Base-by-base conservation (phyloP, 352 stramenopile genomes). In the Pythium graminicola region DNA sequence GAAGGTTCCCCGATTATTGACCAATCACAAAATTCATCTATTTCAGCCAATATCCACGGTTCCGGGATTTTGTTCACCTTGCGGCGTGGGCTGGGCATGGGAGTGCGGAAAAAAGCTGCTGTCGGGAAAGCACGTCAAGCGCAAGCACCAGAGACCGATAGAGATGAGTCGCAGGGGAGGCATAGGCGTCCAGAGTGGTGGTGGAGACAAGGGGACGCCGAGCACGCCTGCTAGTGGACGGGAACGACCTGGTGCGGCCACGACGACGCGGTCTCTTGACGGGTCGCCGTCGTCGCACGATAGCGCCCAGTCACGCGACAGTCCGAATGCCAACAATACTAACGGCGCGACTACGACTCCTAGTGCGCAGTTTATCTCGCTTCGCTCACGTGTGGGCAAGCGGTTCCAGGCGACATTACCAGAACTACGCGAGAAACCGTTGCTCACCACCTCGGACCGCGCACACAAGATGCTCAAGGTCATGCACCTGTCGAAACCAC, bases 331-430 rank as follows among this genome's bases (percentile, higher is more conserved):
- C 38, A 42, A n/a, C 28, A 36, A 6, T 14, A 33, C 10, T 27
- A 17, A 6, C 10, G 33, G 29, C 4, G 33, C 50, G 31, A 36
- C 31, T 11, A 39, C 27, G 49, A 33, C 16, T n/a, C 22, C 40
- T 0, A 24, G n/a, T 19, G 47, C 60, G 13, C 81, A 86, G 56
- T 91, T 88, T 54, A 54, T 76, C n/a, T 19, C 81, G n/a, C 64
- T 91, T 11, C 81, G 76, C 36, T 90, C 79, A 20, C 73, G 84
- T 22, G 79, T 95, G 11, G 84, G 84, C 7, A 89, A 85, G 70
- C 67, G 78, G 45, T 95, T 77, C 52, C 84, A 95, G 67, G 84
- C 84, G 19, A 50, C 60, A 31, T 70, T 95, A 24, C 84, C 84
- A 0, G 71, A 82, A 32, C 33, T 89, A 35, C 50, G 78, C 17